Percentiles rank a stretch among this genome's conserved stretches.
phyloP scores from a whole-genome alignment of 164 flowering plant species.

The Sedum album region DNA sequence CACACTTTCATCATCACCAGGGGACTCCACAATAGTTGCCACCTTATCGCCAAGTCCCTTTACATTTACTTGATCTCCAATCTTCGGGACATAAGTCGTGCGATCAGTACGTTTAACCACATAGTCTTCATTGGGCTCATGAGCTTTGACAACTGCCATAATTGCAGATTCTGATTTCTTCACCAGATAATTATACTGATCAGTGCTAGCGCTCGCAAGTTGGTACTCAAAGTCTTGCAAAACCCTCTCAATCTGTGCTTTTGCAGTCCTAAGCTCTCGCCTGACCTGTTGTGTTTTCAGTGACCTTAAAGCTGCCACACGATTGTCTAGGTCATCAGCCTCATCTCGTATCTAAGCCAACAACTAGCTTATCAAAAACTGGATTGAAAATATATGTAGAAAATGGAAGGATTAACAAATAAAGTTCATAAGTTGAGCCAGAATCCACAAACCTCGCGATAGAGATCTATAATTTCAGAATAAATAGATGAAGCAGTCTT shows the following conservation, averaged over 20 bases:
- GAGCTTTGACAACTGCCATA: conserved; percentile 50
- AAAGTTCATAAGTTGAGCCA: conserved; percentile 2
- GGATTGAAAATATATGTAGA: not conserved
- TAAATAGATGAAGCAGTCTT: conserved; percentile 49
- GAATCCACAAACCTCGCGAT: conserved; percentile 48
- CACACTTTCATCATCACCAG: conserved; percentile 50
- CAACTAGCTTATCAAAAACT: not conserved
- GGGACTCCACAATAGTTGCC: conserved; percentile 67
- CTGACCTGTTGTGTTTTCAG: conserved; percentile 39
- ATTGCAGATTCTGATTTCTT: conserved; percentile 60
- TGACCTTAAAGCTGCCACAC: conserved; percentile 53
- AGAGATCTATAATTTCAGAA: conserved; percentile 51
- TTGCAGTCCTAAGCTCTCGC: conserved; percentile 40
- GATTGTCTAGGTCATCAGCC: conserved; percentile 63
- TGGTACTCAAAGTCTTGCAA: conserved; percentile 50
- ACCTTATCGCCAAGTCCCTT: conserved; percentile 57
- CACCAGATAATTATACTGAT: conserved; percentile 39
- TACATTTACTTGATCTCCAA: conserved; percentile 66
- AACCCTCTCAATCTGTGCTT: conserved; percentile 46
- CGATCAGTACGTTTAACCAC: conserved; percentile 16
- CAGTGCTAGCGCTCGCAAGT: conserved; percentile 31
- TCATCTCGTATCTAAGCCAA: conserved; percentile 45
- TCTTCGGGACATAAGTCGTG: conserved; percentile 36
- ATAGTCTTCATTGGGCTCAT: conserved; percentile 20
- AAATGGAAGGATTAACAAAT: not conserved